Evolutionary conservation across 768 basidiomycete species (phyloP), one percentile per base, ranked within the genome.

Genomic region (Suillus variegatus): DNA sequence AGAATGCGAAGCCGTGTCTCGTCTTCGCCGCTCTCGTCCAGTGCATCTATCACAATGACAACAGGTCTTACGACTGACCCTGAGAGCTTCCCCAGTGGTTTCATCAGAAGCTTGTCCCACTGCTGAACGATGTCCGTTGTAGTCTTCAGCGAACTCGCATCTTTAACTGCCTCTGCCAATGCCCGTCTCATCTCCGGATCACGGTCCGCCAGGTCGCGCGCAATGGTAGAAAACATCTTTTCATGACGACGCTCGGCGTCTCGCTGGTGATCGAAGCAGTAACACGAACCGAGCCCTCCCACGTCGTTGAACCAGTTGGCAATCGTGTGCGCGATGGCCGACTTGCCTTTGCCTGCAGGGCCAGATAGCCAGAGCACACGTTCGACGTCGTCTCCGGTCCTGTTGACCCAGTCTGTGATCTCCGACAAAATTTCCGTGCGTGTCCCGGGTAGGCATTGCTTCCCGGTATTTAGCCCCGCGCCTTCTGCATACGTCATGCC

Each of bases 11-110:
- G 35, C 4, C 66, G 66, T 55, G 65, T 35, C n/a, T 35, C 52
- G 1, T 3, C 49, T 9, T 63, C 44, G 18, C 63, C 64, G 40
- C 66, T 69, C 40, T 67, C 70, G 44, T 71, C 69, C 18, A 74
- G 49, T 12, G 63, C 74, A 41, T 76, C 75, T 46, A 75, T 70
- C 51, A 76, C 54, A n/a, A 74, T 61, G 20, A 73, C 55, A 6
- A 75, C 67, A 49, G 70, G 75, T 10, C 70, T 67, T 51, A 69
- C 36, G 28, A 12, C 10, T 22, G 47, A 36, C 28, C 66, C 57
- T 3, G 64, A 69, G 9, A 10, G 41, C 61, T 41, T 43, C 8
- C 7, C 62, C 43, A 16, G 70, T 63, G 25, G 62, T 35, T 62
- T 51, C 43, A 71, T 28, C 18, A 73, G 68, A 22, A 73, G 62